Evolutionary conservation across 805 yeast genomes (phyloP).

Genomic region (Candida glaebosa): DNA sequence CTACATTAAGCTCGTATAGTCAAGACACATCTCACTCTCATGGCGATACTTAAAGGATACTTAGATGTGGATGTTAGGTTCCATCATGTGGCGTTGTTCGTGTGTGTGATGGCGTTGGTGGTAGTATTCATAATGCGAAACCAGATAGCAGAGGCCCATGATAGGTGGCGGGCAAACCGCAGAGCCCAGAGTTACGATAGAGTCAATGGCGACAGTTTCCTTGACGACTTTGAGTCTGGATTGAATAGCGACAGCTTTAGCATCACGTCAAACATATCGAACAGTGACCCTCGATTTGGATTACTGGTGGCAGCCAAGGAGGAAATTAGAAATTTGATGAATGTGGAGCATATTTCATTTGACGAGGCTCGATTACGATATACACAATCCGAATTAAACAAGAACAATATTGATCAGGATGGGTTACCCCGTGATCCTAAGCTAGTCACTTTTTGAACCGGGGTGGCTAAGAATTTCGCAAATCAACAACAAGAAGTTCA

Average conservation of each 20-base stretch:
- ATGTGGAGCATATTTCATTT: conserved; percentile 45
- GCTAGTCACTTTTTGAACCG: conserved; percentile 47
- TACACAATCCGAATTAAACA: conserved; percentile 42
- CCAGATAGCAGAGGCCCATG: conserved; percentile 23
- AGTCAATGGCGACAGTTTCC: conserved; percentile 8
- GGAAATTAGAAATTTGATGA: conserved; percentile 55
- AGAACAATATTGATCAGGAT: conserved; percentile 56
- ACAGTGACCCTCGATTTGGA: conserved; percentile 60
- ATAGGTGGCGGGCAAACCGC: conserved; percentile 24
- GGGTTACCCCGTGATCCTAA: conserved; percentile 70
- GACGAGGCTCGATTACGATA: conserved; percentile 67
- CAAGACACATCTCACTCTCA: conserved; percentile 11
- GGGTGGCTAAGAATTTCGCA: too few relatives aligned
- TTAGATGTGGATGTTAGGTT: conserved; percentile 10
- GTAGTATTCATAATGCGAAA: conserved; percentile 32
- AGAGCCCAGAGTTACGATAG: conserved; percentile 22
- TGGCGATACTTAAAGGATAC: conserved; percentile 2
- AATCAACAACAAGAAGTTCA: too few relatives aligned
- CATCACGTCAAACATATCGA: conserved; percentile 36
- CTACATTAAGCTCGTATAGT: not conserved
- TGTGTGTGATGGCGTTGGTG: conserved; percentile 13
- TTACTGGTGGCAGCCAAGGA: conserved; percentile 52
- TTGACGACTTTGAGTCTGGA: conserved; percentile 41
- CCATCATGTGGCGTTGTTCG: conserved; percentile 14
- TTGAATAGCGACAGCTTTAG: conserved; percentile 58